A percentile compares a stretch with the other conserved stretches of the same genome.
These are phyloP conservation scores for Amphicarpaea edgeworthii DNA, from an alignment of 306 rosid species.

Conservation along the genomic window DNA sequence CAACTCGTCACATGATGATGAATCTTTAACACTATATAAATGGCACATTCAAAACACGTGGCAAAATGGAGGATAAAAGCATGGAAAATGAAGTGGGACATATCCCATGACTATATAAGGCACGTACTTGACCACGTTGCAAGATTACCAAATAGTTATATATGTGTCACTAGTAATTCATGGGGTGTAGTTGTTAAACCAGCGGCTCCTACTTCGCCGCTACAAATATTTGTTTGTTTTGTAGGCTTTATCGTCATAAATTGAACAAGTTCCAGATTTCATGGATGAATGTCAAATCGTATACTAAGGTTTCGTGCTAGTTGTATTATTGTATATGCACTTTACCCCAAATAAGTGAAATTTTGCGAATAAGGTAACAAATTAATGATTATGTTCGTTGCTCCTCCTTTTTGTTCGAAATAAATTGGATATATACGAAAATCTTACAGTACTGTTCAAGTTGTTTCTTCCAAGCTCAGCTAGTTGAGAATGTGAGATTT, in stretches of 20 bases:
- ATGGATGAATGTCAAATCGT: not conserved
- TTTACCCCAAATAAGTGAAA: not conserved
- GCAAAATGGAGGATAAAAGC: not conserved
- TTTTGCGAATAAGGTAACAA: not conserved
- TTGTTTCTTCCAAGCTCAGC: too few species aligned
- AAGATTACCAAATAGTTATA: not conserved
- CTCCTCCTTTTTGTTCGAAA: too few species aligned
- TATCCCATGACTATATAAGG: too few species aligned
- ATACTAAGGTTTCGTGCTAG: too few species aligned
- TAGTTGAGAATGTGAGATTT: too few species aligned
- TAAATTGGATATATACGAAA: too few species aligned
- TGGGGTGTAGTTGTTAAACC: not conserved
- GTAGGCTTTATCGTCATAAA: not conserved
- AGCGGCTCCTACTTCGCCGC: not conserved
- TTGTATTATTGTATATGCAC: not conserved
- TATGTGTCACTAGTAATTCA: too few species aligned
- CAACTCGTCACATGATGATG: not conserved
- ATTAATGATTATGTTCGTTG: too few species aligned
- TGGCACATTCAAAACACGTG: not conserved
- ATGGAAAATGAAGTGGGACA: too few species aligned
- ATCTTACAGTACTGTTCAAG: too few species aligned
- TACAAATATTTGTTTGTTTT: not conserved
- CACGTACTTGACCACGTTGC: too few species aligned
- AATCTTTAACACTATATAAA: not conserved
- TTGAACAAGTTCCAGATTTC: not conserved